phyloP scores from a whole-genome alignment of 225 moss, liverwort and hornwort genomes.

The Sphagnum tenellum region DNA sequence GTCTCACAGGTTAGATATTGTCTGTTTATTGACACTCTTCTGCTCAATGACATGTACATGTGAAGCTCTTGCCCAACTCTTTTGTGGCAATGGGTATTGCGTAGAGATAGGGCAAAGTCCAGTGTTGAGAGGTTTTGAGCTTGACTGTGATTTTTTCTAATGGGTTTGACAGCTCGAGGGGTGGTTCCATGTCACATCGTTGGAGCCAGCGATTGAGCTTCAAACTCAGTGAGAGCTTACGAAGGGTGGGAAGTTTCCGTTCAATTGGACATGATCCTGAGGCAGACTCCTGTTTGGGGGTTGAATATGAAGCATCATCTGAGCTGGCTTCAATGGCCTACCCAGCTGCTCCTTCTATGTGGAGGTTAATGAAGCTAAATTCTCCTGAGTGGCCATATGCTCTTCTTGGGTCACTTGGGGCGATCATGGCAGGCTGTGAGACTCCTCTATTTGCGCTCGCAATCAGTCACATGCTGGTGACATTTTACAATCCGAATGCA shows the following conservation, averaged over 20 bases:
- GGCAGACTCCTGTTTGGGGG: conserved; percentile 55
- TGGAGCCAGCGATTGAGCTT: conserved; percentile 20
- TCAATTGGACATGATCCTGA: conserved; percentile 52
- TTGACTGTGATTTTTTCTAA: no score
- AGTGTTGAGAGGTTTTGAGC: no score
- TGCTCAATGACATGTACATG: no score
- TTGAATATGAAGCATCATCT: conserved; percentile 32
- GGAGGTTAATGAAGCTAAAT: conserved; percentile 82
- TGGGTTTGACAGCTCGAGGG: conserved; percentile 10
- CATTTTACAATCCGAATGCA: conserved; percentile 74
- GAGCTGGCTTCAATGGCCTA: conserved; percentile 11
- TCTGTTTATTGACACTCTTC: no score
- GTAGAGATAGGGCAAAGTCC: conserved; percentile 10
- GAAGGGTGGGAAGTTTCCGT: conserved; percentile 39
- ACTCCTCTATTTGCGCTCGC: conserved; percentile 89
- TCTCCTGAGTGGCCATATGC: conserved; percentile 93
- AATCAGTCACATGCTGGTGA: conserved; percentile 83
- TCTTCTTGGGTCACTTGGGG: conserved; percentile 68
- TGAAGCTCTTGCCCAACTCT: no score
- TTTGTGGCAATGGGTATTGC: neutral
- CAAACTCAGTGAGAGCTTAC: conserved; percentile 37
- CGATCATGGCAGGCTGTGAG: conserved; percentile 76
- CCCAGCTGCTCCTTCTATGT: conserved; percentile 43
- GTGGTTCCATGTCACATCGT: conserved; percentile 29
- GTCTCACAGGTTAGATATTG: no score